Evolutionary conservation across 1,284 basidiomycete genomes (phyloP).

Genomic region (Cystobasidium pallidum): DNA sequence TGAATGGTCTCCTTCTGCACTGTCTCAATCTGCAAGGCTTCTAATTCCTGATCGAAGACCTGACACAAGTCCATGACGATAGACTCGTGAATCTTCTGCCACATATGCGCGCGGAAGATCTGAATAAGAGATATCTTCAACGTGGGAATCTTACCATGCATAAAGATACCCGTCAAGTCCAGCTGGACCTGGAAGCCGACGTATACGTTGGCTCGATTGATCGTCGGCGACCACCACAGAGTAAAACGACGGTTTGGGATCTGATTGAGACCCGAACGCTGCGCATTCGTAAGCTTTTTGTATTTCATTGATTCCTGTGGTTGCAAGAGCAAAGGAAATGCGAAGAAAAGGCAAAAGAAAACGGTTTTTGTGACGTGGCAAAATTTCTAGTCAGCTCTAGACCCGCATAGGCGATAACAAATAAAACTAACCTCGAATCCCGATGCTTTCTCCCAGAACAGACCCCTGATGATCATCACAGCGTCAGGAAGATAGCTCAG

Average conservation of each 20-base stretch:
- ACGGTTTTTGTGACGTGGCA: neutral
- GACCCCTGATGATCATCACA: conserved; percentile 60
- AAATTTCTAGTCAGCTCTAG: neutral
- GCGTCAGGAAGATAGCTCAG: neutral
- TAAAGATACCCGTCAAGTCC: conserved; percentile 82
- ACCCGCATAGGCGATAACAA: neutral
- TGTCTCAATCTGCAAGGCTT: conserved; percentile 97
- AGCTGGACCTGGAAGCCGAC: conserved; percentile 99
- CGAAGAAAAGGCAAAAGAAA: too few species aligned
- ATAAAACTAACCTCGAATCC: conserved; percentile 1
- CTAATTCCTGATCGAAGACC: conserved; percentile 98
- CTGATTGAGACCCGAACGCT: conserved; percentile 93
- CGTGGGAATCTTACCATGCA: conserved; percentile 98
- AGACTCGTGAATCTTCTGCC: conserved; percentile 83
- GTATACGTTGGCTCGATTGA: conserved; percentile 98
- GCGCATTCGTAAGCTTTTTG: conserved; percentile 79
- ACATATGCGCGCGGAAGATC: conserved; percentile 99
- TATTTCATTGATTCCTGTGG: conserved; percentile 78
- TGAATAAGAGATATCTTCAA: conserved; percentile 98
- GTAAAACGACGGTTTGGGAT: conserved; percentile 99
- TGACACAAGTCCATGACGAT: conserved; percentile 98
- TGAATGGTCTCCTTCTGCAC: conserved; percentile 99
- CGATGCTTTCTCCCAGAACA: conserved; percentile 59
- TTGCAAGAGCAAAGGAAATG: neutral
- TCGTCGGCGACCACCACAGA: conserved; percentile 92